phyloP scores from a whole-genome alignment of 345 rosid genomes.

The Eutrema japonicum region DNA sequence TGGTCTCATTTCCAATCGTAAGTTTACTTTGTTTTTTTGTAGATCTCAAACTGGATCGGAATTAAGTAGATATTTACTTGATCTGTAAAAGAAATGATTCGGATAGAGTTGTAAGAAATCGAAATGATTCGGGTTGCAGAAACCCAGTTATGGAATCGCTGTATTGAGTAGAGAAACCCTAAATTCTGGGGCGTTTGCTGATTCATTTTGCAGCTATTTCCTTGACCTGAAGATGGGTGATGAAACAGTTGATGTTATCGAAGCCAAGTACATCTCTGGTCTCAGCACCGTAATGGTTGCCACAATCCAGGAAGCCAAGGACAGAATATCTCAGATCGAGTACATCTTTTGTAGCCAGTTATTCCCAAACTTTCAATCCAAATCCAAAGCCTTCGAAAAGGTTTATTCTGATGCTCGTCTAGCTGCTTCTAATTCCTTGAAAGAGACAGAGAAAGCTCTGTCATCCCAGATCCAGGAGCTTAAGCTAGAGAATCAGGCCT shows the following conservation, averaged over 20 bases:
- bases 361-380: constrained; percentile 68
- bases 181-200: background rate
- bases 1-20: constrained; percentile 1
- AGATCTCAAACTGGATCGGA: constrained; percentile 17
- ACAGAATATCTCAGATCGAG: constrained; percentile 87
- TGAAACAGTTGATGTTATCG: constrained; percentile 48
- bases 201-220: background rate
- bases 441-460: constrained; percentile 56
- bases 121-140: background rate
- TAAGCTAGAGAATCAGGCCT: constrained; percentile 50
- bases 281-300: constrained; percentile 84
- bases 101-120: background rate
- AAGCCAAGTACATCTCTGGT: constrained; percentile 58
- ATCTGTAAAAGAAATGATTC: background rate
- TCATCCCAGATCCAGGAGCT: constrained; percentile 56
- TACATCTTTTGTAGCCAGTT: constrained; percentile 87
- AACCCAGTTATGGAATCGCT: constrained; percentile 2
- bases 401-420: constrained; percentile 57
- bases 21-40: constrained; percentile 11
- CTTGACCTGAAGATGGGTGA: constrained; percentile 42
- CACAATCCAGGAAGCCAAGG: constrained; percentile 89
- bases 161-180: constrained; percentile 18
- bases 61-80: constrained; percentile 6
- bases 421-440: constrained; percentile 61
- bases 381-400: constrained; percentile 55